These are phyloP conservation scores for Olyra latifolia DNA, from an alignment of 176 grass and related monocot species.

Conservation along the genomic window DNA sequence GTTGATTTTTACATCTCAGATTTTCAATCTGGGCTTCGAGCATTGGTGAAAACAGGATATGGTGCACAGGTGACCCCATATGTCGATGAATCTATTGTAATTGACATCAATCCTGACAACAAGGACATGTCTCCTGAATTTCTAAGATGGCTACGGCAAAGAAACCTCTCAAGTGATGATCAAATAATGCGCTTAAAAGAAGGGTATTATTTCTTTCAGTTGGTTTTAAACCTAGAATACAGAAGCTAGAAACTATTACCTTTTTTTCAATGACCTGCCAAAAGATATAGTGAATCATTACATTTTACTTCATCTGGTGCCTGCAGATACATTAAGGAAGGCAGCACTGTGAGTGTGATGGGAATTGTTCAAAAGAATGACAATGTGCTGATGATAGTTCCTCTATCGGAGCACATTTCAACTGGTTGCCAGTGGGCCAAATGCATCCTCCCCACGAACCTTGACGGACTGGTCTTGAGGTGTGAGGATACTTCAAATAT, in stretches of 20 bases:
- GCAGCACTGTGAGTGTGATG: constrained; percentile 97
- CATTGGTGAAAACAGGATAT: constrained; percentile 86
- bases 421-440: constrained; percentile 80
- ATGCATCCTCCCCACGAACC: constrained; percentile 65
- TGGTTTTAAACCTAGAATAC: constrained; percentile 15
- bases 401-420: constrained; percentile 74
- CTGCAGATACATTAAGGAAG: constrained; percentile 94
- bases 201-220: constrained; percentile 61
- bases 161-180: constrained; percentile 84
- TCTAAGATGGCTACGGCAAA: constrained; percentile 79
- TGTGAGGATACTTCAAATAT: constrained; percentile 90
- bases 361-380: constrained; percentile 92
- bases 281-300: background rate
- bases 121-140: constrained; percentile 93
- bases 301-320: constrained; percentile 15
- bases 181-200: constrained; percentile 94
- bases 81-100: constrained; percentile 82
- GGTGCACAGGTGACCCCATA: constrained; percentile 74
- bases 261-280: background rate
- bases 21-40: constrained; percentile 97
- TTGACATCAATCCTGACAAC: constrained; percentile 87
- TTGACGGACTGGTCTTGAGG: constrained; percentile 84
- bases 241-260: constrained; percentile 12
- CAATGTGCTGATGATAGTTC: constrained; percentile 87
- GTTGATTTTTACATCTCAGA: constrained; percentile 99